phyloP scores from a whole-genome alignment of 129 eudicot genomes.

The Oenanthe sinensis region DNA sequence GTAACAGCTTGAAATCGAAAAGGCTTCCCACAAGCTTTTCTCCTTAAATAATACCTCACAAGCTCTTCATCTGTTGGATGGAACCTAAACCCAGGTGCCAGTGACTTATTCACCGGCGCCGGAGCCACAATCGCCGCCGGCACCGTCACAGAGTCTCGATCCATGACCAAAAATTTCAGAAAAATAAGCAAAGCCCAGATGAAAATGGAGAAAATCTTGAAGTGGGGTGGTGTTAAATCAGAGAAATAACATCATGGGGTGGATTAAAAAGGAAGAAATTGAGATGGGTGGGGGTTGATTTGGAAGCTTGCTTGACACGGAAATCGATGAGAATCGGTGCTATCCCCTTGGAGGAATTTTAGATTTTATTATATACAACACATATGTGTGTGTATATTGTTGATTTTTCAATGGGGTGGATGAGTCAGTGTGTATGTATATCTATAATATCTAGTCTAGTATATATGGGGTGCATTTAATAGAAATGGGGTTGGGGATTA shows the following conservation, averaged over 20 bases:
- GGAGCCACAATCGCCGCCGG: slow-evolving; percentile 13
- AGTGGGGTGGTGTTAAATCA: neutral
- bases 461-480: neutral
- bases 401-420: neutral
- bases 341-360: neutral
- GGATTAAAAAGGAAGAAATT: slow-evolving; percentile 31
- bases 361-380: neutral
- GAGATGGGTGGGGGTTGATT: slow-evolving; percentile 10
- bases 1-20: slow-evolving; percentile 67
- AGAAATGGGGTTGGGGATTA: neutral
- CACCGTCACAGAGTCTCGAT: slow-evolving; percentile 32
- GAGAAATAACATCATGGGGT: neutral
- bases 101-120: slow-evolving; percentile 47
- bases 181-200: neutral
- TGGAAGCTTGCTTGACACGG: slow-evolving; percentile 86
- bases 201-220: neutral
- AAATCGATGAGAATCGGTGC: slow-evolving; percentile 38
- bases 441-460: neutral
- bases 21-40: slow-evolving; percentile 66
- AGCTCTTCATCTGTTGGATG: slow-evolving; percentile 94
- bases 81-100: slow-evolving; percentile 87
- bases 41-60: slow-evolving; percentile 64
- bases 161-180: slow-evolving; percentile 21
- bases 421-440: neutral
- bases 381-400: neutral